phyloP scores from a whole-genome alignment of 1,284 basidiomycete genomes.

The Flammula alnicola region DNA sequence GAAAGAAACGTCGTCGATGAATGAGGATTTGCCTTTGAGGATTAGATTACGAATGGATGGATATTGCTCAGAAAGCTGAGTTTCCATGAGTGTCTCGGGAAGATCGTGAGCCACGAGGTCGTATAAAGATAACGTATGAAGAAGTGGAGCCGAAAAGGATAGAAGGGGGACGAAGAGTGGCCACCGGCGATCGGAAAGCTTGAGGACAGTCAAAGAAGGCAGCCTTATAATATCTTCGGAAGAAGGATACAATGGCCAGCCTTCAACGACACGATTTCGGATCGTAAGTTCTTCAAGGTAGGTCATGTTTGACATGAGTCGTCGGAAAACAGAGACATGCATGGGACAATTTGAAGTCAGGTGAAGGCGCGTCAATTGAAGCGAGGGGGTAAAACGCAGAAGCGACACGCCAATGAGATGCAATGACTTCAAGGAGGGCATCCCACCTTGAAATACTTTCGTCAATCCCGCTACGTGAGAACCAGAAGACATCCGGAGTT shows the following conservation, averaged over 20 bases:
- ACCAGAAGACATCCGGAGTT: constrained; percentile 21
- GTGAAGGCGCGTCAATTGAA: constrained; percentile 22
- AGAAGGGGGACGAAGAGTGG: constrained; percentile 25
- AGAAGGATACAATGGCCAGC: constrained; percentile 22
- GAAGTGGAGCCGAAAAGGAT: constrained; percentile 21
- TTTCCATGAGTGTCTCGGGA: constrained; percentile 17
- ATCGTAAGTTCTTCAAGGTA: constrained; percentile 23
- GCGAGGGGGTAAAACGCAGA: constrained; percentile 15
- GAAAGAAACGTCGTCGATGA: constrained; percentile 20
- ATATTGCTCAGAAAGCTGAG: constrained; percentile 17
- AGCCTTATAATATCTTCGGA: constrained; percentile 19
- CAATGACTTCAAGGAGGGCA: constrained; percentile 21
- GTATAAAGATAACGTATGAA: constrained; percentile 22
- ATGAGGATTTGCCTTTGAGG: constrained; percentile 22
- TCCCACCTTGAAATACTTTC: constrained; percentile 18
- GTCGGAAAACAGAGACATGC: constrained; percentile 17
- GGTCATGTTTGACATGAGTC: constrained; percentile 20
- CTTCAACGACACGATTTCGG: constrained; percentile 22
- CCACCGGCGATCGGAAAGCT: constrained; percentile 24
- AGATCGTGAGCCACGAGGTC: constrained; percentile 26
- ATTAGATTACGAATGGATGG: constrained; percentile 22
- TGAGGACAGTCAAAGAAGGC: constrained; percentile 21
- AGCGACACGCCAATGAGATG: constrained; percentile 19
- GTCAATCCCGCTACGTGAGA: constrained; percentile 15
- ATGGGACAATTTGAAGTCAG: constrained; percentile 22